phyloP scores from a whole-genome alignment of 1,284 basidiomycete species.

The Cutaneotrichosporon mucoides region DNA sequence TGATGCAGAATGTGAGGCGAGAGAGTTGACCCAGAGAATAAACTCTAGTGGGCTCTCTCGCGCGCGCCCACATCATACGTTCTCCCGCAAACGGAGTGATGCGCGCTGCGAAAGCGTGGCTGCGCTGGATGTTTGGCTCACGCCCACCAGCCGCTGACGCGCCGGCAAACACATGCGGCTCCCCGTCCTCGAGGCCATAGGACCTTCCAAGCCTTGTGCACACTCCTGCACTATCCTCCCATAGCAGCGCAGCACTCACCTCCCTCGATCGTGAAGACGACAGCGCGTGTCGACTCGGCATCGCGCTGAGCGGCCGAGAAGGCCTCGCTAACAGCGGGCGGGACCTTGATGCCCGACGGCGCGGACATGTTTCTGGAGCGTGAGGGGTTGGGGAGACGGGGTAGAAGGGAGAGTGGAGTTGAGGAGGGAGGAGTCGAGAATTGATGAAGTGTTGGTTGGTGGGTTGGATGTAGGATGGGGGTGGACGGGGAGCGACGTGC shows the following conservation, averaged over 20 bases:
- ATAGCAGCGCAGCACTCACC: conserved; percentile 28
- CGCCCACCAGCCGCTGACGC: no score
- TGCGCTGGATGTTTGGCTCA: no score
- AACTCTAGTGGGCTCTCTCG: no score
- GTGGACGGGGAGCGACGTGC: not conserved
- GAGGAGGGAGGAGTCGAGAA: not conserved
- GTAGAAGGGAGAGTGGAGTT: not conserved
- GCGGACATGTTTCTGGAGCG: conserved; percentile 38
- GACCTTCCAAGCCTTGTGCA: no score
- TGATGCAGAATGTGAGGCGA: not conserved
- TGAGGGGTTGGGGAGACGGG: not conserved
- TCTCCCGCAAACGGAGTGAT: no score
- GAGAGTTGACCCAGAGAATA: not conserved
- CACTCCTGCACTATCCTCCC: not conserved
- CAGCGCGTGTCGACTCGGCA: conserved; percentile 33
- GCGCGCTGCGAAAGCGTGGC: no score
- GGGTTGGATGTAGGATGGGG: not conserved
- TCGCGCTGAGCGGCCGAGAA: conserved; percentile 35
- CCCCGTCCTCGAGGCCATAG: no score
- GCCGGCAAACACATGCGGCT: no score
- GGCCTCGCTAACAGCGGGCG: conserved; percentile 33
- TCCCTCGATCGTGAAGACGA: conserved; percentile 47
- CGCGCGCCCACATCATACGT: no score
- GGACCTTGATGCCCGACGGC: conserved; percentile 47
- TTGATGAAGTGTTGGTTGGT: not conserved